phyloP scores from a whole-genome alignment of 192 early-diverging fungal genomes.

The Rhizoclosmatium sp. region DNA sequence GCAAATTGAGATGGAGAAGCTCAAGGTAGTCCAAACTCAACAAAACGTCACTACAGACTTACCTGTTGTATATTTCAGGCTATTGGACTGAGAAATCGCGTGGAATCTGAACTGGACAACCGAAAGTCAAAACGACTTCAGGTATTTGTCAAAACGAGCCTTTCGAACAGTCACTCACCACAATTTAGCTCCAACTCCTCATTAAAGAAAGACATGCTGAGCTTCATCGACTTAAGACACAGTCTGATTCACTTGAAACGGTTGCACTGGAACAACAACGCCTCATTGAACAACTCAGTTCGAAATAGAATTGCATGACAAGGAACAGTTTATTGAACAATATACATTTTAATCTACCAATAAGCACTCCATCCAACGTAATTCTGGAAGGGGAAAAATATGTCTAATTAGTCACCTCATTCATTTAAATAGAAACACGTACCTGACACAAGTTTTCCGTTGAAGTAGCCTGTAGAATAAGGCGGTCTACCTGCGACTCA shows the following conservation, averaged over 20 bases:
- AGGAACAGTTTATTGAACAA: too few species aligned
- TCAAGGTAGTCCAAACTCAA: constrained; percentile 42
- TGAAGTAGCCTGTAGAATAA: constrained; percentile 86
- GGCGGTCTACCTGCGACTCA: constrained; percentile 77
- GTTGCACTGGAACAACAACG: constrained; percentile 50
- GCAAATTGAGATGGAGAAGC: constrained; percentile 62
- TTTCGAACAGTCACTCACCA: background rate
- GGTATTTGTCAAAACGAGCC: background rate
- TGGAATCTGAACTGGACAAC: constrained; percentile 50
- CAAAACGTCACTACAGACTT: background rate
- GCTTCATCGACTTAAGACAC: constrained; percentile 49
- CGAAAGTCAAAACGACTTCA: constrained; percentile 44
- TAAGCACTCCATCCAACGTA: constrained; percentile 28
- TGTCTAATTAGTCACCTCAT: constrained; percentile 3
- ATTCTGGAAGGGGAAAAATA: constrained; percentile 10
- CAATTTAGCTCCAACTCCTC: constrained; percentile 38
- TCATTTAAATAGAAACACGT: constrained; percentile 15
- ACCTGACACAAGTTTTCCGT: constrained; percentile 81
- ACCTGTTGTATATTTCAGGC: constrained; percentile 32
- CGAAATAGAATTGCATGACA: constrained; percentile 38
- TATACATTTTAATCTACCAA: background rate
- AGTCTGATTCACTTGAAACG: constrained; percentile 51
- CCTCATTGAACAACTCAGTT: constrained; percentile 50
- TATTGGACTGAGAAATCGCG: constrained; percentile 57
- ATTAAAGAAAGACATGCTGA: constrained; percentile 54